Base-by-base conservation (phyloP, 1,284 basidiomycete genomes). In the Sporisorium graminicola region DNA sequence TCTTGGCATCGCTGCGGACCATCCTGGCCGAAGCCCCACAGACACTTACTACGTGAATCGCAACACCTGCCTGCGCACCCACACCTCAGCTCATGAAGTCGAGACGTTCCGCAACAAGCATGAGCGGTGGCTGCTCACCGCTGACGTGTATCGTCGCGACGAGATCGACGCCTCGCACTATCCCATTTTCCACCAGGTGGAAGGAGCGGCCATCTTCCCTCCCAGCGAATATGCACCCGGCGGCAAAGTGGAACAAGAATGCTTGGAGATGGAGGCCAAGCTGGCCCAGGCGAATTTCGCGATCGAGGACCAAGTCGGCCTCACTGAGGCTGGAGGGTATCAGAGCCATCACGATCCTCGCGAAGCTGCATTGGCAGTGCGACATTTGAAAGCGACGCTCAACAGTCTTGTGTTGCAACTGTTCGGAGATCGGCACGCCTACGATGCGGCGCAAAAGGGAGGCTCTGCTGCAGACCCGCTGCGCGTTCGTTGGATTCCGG, bases 171-270 rank as follows among this genome's bases (percentile, higher is more conserved):
- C 91, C 22, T 93, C 92, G 12, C 97, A 99, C 86, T 98, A 98
- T 86, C 97, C 97, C 20, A 93, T 98, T 49, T 99, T 99, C 86
- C 97, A 99, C 87, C 97, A 99, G 87, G 94, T 98, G 88, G 97
- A 99, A 86, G 97, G 96, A 33, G 94, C 95, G 22, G 89, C 91
- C 47, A 91, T 98, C 55, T 95, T 93, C 77, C 27, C 55, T 0
- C 52, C 57, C n/a, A 56, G 59, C 0, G 87, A 88, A 37, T 81
- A 81, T 50, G 87, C 89, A 59, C 88, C 89, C 1, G 83, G 77
- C 31, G 82, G 75, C 0, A 57, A 72, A 20, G 79, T 86, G 26
- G 81, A 84, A 87, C 87, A 88, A 51, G 90, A 91, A 65, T 88
- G 92, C 66, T 88, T 89, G 68, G 90, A 91, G 72, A 92, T 89